A percentile compares a stretch with the other conserved stretches of the same genome.
Conservation (phyloP, 2,329 filamentous ascomycete species). For the Xylaria polymorpha region DNA sequence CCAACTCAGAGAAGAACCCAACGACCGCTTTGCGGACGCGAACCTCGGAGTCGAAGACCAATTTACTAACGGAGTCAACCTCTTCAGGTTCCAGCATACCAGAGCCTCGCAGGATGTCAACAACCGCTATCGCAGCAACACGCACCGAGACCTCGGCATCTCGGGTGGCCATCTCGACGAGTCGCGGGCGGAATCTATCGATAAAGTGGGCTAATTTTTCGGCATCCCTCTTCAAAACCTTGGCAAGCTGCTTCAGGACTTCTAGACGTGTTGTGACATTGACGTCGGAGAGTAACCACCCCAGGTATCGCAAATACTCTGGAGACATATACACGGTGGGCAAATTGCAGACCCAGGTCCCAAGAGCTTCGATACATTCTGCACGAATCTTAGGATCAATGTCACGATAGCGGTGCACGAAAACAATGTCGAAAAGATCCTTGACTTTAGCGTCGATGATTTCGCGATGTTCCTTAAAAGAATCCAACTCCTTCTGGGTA, state of each 20-base stretch:
- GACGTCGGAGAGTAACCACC: slow-evolving; percentile 92
- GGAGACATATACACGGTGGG: slow-evolving; percentile 92
- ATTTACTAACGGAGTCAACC: slow-evolving; percentile 85
- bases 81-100: slow-evolving; percentile 92
- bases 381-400: slow-evolving; percentile 88
- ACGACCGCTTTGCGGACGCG: slow-evolving; percentile 90
- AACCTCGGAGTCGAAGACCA: slow-evolving; percentile 89
- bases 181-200: slow-evolving; percentile 84
- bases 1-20: slow-evolving; percentile 88
- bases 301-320: slow-evolving; percentile 89
- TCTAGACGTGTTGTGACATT: slow-evolving; percentile 81
- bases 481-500: slow-evolving; percentile 76
- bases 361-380: slow-evolving; percentile 88
- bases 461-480: slow-evolving; percentile 76
- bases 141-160: slow-evolving; percentile 86
- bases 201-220: slow-evolving; percentile 92
- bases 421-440: slow-evolving; percentile 91
- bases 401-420: slow-evolving; percentile 95
- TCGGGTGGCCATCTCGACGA: slow-evolving; percentile 91
- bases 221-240: slow-evolving; percentile 82
- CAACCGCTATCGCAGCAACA: slow-evolving; percentile 80
- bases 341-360: slow-evolving; percentile 86
- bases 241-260: slow-evolving; percentile 83
- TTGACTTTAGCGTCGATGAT: slow-evolving; percentile 77
- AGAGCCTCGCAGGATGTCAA: slow-evolving; percentile 83